Percentiles rank a stretch among this genome's conserved stretches.
Conservation (phyloP, 805 yeast species). For the Kluyveromyces wickerhamii region DNA sequence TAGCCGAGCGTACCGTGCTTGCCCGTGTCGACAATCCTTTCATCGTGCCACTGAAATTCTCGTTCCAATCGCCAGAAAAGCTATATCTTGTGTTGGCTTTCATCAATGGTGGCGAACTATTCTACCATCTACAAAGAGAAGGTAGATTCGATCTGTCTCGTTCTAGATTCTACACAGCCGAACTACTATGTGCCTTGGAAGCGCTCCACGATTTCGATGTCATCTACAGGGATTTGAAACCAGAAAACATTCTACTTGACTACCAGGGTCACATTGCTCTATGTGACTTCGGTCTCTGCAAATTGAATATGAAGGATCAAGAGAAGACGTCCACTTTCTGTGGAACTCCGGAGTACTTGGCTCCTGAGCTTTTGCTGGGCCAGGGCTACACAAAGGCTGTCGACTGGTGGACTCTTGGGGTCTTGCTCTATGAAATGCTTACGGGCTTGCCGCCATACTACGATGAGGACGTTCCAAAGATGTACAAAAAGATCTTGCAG, state of each 20-base stretch:
- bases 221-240: slow-evolving; percentile 91
- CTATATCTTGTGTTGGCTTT: slow-evolving; percentile 84
- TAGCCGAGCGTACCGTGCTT: slow-evolving; percentile 92
- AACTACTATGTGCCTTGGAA: slow-evolving; percentile 85
- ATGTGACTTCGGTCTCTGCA: slow-evolving; percentile 96
- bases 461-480: slow-evolving; percentile 84
- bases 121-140: slow-evolving; percentile 86
- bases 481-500: slow-evolving; percentile 90
- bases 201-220: slow-evolving; percentile 86
- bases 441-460: slow-evolving; percentile 96
- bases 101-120: slow-evolving; percentile 94
- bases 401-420: slow-evolving; percentile 99
- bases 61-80: slow-evolving; percentile 96
- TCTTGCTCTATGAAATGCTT: slow-evolving; percentile 87
- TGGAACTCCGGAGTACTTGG: slow-evolving; percentile 96
- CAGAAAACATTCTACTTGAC: slow-evolving; percentile 89
- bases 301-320: slow-evolving; percentile 84
- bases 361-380: slow-evolving; percentile 86
- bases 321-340: slow-evolving; percentile 91
- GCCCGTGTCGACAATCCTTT: slow-evolving; percentile 92
- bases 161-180: slow-evolving; percentile 90
- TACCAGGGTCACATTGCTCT: slow-evolving; percentile 97
- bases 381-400: slow-evolving; percentile 94
- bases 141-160: slow-evolving; percentile 85
- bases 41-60: slow-evolving; percentile 91